phyloP scores from a whole-genome alignment of 2,329 filamentous ascomycete genomes.

The Neocucurbitaria cava region DNA sequence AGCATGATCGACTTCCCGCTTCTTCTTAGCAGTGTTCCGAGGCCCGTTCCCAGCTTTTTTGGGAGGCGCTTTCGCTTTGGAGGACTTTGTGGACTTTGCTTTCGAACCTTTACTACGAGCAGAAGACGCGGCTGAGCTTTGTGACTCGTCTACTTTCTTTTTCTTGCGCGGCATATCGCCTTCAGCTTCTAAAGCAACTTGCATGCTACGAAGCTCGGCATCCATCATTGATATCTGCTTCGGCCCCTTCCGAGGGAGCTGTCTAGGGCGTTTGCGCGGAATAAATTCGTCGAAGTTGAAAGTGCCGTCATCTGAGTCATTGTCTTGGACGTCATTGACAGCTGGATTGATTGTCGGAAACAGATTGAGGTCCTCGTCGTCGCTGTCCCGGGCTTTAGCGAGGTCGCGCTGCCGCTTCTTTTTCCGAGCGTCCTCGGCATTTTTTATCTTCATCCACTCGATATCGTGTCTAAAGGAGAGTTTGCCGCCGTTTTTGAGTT shows the following conservation, averaged over 20 bases:
- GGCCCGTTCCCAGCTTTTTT: not conserved
- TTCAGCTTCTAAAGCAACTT: slow-evolving; percentile 34
- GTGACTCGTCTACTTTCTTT: slow-evolving; percentile 13
- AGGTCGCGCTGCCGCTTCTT: slow-evolving; percentile 26
- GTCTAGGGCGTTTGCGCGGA: slow-evolving; percentile 23
- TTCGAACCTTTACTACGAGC: slow-evolving; percentile 10
- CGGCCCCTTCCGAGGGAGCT: slow-evolving; percentile 18
- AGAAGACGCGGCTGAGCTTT: not conserved
- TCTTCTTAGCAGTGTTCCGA: slow-evolving; percentile 24
- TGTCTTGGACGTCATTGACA: slow-evolving; percentile 1
- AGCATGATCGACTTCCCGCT: slow-evolving; percentile 22
- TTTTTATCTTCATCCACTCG: slow-evolving; percentile 36
- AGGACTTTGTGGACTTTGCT: slow-evolving; percentile 4
- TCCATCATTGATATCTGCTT: slow-evolving; percentile 28
- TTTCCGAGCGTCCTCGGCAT: slow-evolving; percentile 23
- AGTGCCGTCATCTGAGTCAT: slow-evolving; percentile 15
- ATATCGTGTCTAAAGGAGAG: slow-evolving; percentile 35
- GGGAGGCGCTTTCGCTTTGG: slow-evolving; percentile 7
- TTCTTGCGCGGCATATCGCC: slow-evolving; percentile 33
- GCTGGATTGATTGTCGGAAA: slow-evolving; percentile 13
- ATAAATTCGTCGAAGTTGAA: slow-evolving; percentile 2
- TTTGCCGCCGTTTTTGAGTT: slow-evolving; percentile 18
- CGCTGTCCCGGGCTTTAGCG: slow-evolving; percentile 13
- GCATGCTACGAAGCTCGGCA: slow-evolving; percentile 38
- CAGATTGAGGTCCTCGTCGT: slow-evolving; percentile 10